Evolutionary conservation across 768 basidiomycete genomes (phyloP).

Genomic region (Suillus bovinus): DNA sequence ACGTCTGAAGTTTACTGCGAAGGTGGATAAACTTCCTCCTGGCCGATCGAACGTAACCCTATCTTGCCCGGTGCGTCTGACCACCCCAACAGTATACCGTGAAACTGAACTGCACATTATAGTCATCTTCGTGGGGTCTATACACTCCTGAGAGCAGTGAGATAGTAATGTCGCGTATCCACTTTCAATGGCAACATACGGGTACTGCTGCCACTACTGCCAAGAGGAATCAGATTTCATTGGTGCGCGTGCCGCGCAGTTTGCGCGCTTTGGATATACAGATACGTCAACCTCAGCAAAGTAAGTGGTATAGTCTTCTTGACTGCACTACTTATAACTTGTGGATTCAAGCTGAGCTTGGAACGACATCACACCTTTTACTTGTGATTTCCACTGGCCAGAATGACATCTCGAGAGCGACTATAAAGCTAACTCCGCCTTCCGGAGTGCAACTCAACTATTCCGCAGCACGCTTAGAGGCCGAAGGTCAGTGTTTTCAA

Average conservation of each 20-base stretch:
- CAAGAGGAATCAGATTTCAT: conserved; percentile 34
- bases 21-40: conserved; percentile 45
- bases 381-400: conserved; percentile 66
- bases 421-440: conserved; percentile 54
- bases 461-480: conserved; percentile 41
- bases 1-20: conserved; percentile 54
- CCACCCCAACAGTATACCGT: conserved; percentile 4
- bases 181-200: conserved; percentile 64
- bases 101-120: conserved; percentile 4
- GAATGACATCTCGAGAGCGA: conserved; percentile 59
- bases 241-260: conserved; percentile 68
- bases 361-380: conserved; percentile 52
- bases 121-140: conserved; percentile 73
- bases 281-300: conserved; percentile 53
- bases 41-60: conserved; percentile 61
- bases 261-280: conserved; percentile 60
- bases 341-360: conserved; percentile 59
- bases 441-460: conserved; percentile 51
- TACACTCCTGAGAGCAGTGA: conserved; percentile 71
- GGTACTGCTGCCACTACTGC: conserved; percentile 20
- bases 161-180: conserved; percentile 60
- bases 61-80: conserved; percentile 67
- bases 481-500: conserved; percentile 29
- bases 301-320: conserved; percentile 28
- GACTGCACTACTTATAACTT: conserved; percentile 7